Percentiles rank a stretch among this genome's conserved stretches.
These are phyloP conservation scores for Diaporthe aspalathi DNA, from an alignment of 2,329 filamentous ascomycete genomes.

Conservation along the genomic window DNA sequence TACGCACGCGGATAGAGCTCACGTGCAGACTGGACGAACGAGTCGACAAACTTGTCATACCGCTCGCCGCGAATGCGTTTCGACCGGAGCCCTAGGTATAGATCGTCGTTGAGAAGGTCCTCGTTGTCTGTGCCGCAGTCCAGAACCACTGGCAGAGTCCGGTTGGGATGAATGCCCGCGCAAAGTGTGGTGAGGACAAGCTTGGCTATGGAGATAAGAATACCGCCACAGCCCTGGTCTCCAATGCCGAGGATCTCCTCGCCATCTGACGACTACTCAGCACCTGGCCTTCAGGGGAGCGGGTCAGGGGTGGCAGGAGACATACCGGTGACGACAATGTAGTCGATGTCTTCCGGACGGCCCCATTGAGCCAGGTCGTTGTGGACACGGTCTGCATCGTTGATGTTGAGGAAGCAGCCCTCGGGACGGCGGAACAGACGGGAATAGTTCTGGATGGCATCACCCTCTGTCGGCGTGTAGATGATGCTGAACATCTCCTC, in stretches of 20 bases:
- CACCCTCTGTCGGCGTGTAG: slow-evolving; percentile 90
- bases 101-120: slow-evolving; percentile 76
- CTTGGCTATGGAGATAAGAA: slow-evolving; percentile 87
- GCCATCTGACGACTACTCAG: slow-evolving; percentile 54
- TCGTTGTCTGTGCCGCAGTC: slow-evolving; percentile 90
- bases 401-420: slow-evolving; percentile 83
- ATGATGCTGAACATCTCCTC: slow-evolving; percentile 92
- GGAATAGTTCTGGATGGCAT: slow-evolving; percentile 88
- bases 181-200: slow-evolving; percentile 85
- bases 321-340: slow-evolving; percentile 86
- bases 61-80: slow-evolving; percentile 74
- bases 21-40: slow-evolving; percentile 75
- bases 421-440: slow-evolving; percentile 81
- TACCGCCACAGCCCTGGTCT: slow-evolving; percentile 87
- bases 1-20: slow-evolving; percentile 82
- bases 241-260: slow-evolving; percentile 87
- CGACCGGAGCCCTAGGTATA: slow-evolving; percentile 82
- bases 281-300: background rate
- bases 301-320: slow-evolving; percentile 29
- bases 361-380: slow-evolving; percentile 77
- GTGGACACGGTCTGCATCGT: slow-evolving; percentile 73
- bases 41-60: slow-evolving; percentile 82
- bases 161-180: slow-evolving; percentile 84
- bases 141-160: slow-evolving; percentile 82
- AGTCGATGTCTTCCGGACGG: slow-evolving; percentile 79